Conservation (phyloP, 2,329 filamentous ascomycete genomes). For the Blastomyces gilchristii region DNA sequence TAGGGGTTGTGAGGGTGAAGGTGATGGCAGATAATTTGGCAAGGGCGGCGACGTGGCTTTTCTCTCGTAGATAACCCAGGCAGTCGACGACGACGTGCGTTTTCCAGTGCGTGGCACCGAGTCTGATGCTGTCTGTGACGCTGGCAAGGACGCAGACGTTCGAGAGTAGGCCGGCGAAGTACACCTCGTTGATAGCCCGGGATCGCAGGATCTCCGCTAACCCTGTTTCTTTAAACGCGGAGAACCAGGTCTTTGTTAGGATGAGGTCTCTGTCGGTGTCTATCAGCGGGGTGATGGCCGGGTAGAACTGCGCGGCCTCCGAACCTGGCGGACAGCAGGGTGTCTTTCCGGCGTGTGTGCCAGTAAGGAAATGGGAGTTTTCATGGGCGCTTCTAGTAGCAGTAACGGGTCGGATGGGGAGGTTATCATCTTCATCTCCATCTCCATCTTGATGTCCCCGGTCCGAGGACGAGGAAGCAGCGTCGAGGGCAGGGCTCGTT, state of each 20-base stretch:
- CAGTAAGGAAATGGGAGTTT: constrained; percentile 6
- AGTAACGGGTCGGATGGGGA: background rate
- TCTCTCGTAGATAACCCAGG: constrained; percentile 1
- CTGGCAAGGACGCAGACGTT: constrained; percentile 6
- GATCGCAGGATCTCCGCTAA: background rate
- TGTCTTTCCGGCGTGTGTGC: constrained; percentile 3
- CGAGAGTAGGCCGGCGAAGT: constrained; percentile 6
- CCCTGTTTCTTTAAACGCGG: constrained; percentile 5
- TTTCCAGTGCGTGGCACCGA: background rate
- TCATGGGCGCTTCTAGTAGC: background rate
- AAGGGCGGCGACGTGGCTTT: constrained; percentile 2
- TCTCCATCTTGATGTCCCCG: background rate
- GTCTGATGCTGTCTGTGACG: background rate
- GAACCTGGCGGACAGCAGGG: constrained; percentile 7
- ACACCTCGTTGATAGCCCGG: background rate
- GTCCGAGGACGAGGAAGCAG: too few species aligned
- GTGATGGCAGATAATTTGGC: background rate
- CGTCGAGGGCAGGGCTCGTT: too few species aligned
- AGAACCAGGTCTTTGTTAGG: constrained; percentile 4
- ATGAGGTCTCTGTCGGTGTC: background rate
- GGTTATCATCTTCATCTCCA: background rate
- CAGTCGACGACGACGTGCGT: constrained; percentile 5
- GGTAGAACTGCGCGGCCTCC: constrained; percentile 1
- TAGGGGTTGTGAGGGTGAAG: background rate
- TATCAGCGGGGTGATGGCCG: background rate